Evolutionary conservation across 2,329 filamentous ascomycete genomes (phyloP).

Genomic region (Bipolaris bicolor): DNA sequence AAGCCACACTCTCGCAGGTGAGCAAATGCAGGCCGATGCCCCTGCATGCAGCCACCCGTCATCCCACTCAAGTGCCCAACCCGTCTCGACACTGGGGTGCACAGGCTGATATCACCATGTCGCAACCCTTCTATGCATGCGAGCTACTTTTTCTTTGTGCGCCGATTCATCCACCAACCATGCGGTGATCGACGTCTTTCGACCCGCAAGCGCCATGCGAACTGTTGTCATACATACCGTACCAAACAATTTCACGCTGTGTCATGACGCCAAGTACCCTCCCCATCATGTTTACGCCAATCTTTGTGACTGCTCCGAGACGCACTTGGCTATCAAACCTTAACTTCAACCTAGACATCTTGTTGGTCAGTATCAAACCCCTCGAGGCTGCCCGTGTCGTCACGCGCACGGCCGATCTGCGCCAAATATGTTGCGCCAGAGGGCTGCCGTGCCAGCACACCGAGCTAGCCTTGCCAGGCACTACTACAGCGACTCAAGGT

Average conservation of each 20-base stretch:
- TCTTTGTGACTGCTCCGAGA: neutral
- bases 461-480: neutral
- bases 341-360: neutral
- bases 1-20: constrained; percentile 4
- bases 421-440: neutral
- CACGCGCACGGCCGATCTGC: neutral
- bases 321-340: neutral
- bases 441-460: neutral
- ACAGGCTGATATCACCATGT: neutral
- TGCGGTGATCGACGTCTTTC: neutral
- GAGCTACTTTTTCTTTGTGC: neutral
- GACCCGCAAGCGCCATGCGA: neutral
- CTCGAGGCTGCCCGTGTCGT: neutral
- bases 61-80: neutral
- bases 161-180: neutral
- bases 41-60: neutral
- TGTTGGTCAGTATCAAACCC: neutral
- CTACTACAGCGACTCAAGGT: neutral
- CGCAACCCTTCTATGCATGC: neutral
- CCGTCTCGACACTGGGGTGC: no score
- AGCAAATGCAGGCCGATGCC: neutral
- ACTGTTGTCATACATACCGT: constrained; percentile 1
- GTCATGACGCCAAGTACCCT: constrained; percentile 1
- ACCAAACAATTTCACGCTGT: constrained; percentile 4
- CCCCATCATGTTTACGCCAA: neutral